Percentiles rank a stretch among this genome's conserved stretches.
Conservation (phyloP, 202 grass and related monocot species). For the Musa balbisiana region DNA sequence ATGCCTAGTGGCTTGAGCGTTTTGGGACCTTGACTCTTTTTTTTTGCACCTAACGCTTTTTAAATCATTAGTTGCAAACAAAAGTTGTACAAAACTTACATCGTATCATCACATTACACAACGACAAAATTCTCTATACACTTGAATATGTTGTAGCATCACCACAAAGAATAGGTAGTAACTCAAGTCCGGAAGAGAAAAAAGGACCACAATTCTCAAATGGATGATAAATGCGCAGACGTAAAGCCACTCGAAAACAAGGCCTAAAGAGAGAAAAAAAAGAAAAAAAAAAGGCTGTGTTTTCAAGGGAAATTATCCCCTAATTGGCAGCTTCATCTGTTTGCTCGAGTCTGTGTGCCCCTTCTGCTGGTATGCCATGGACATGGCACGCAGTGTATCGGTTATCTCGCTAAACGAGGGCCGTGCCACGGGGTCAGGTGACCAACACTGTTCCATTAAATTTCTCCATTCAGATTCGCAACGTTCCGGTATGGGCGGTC, state of each 20-base stretch:
- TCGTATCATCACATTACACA: neutral
- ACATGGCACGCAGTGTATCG: constrained; percentile 64
- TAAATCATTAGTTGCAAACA: neutral
- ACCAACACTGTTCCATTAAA: constrained; percentile 91
- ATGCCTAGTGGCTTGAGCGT: no score
- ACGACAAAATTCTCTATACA: neutral
- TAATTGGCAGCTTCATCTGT: constrained; percentile 22
- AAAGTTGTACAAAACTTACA: neutral
- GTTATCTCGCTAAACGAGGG: constrained; percentile 79
- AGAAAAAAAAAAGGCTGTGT: neutral
- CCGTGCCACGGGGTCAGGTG: constrained; percentile 36
- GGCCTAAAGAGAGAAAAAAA: neutral
- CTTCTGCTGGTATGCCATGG: constrained; percentile 37
- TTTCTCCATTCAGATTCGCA: constrained; percentile 66
- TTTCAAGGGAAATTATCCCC: neutral
- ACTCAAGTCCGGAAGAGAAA: neutral
- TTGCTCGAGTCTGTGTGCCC: constrained; percentile 31
- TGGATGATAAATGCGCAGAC: no score
- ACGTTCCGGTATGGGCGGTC: constrained; percentile 60
- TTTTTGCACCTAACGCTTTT: no score
- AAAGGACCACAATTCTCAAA: neutral
- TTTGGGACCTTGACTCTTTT: no score
- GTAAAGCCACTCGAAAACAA: neutral
- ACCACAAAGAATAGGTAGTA: neutral
- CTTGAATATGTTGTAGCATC: neutral